These are phyloP conservation scores for Trichosanthes cucumerina DNA, from an alignment of 306 rosid species.

Conservation along the genomic window DNA sequence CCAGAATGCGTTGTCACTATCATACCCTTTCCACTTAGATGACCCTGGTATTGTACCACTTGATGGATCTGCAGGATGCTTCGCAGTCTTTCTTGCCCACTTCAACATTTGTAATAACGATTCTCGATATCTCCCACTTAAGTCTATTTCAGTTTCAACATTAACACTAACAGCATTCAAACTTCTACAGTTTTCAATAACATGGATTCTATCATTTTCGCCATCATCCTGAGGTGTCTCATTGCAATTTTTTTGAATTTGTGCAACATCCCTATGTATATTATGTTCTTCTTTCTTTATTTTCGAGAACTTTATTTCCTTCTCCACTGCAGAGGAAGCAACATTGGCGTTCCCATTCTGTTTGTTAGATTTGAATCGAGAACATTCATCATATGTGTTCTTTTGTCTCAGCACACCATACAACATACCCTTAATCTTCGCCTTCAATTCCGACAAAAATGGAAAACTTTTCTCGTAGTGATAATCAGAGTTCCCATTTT, in stretches of 20 bases:
- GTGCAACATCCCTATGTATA: not conserved
- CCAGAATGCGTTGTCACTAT: slow-evolving; percentile 34
- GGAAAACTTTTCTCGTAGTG: slow-evolving; percentile 6
- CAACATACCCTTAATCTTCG: slow-evolving; percentile 35
- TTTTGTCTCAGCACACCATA: not conserved
- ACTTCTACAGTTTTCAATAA: slow-evolving; percentile 8
- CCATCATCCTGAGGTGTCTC: not conserved
- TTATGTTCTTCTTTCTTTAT: slow-evolving; percentile 12
- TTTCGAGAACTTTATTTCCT: slow-evolving; percentile 16
- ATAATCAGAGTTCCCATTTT: slow-evolving; percentile 19
- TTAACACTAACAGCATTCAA: slow-evolving; percentile 18
- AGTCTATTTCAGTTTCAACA: slow-evolving; percentile 21
- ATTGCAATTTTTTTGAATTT: slow-evolving; percentile 14
- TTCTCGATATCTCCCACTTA: slow-evolving; percentile 54
- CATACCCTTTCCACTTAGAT: slow-evolving; percentile 43
- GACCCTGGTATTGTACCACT: slow-evolving; percentile 37
- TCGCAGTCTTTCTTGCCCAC: slow-evolving; percentile 53
- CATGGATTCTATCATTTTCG: not conserved
- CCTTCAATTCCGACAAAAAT: slow-evolving; percentile 38
- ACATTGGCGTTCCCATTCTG: slow-evolving; percentile 15
- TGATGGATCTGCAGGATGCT: slow-evolving; percentile 37
- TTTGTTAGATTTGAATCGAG: slow-evolving; percentile 19
- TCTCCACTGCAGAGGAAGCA: slow-evolving; percentile 10
- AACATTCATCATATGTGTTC: slow-evolving; percentile 14
- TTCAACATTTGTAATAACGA: slow-evolving; percentile 47